phyloP scores from a whole-genome alignment of 2,329 filamentous ascomycete genomes.

The Pseudonectria buxi region DNA sequence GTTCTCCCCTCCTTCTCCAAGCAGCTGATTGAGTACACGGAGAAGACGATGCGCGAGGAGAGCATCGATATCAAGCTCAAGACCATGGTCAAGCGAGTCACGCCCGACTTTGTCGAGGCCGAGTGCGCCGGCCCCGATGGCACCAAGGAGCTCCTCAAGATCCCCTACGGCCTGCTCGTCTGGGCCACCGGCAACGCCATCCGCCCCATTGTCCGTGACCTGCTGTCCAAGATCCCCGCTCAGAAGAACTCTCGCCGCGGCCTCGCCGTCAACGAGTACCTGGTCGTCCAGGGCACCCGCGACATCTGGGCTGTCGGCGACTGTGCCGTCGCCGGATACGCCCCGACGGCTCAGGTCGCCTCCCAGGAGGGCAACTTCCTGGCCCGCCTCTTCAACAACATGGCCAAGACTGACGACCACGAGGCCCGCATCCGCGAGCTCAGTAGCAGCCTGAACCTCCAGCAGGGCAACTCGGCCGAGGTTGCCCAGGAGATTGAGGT shows the following conservation, averaged over 20 bases:
- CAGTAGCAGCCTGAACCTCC: slow-evolving; percentile 53
- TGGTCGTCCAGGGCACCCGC: slow-evolving; percentile 93
- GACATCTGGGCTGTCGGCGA: slow-evolving; percentile 98
- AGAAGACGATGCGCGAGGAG: slow-evolving; percentile 98
- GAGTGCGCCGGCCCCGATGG: slow-evolving; percentile 77
- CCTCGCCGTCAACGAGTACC: slow-evolving; percentile 95
- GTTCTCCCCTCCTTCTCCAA: slow-evolving; percentile 98
- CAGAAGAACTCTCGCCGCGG: slow-evolving; percentile 94
- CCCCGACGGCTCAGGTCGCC: slow-evolving; percentile 93
- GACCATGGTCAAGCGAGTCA: slow-evolving; percentile 98
- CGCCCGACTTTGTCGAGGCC: slow-evolving; percentile 86
- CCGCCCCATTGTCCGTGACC: slow-evolving; percentile 80
- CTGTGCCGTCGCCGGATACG: slow-evolving; percentile 95
- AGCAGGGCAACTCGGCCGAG: slow-evolving; percentile 61
- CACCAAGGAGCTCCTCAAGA: slow-evolving; percentile 69
- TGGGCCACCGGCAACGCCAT: slow-evolving; percentile 98
- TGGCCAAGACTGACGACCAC: slow-evolving; percentile 86
- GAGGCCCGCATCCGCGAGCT: slow-evolving; percentile 70
- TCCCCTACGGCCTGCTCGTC: slow-evolving; percentile 92
- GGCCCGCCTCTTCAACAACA: slow-evolving; percentile 94
- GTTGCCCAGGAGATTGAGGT: slow-evolving; percentile 70
- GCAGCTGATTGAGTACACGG: slow-evolving; percentile 98
- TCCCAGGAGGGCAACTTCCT: slow-evolving; percentile 94
- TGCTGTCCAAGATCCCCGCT: slow-evolving; percentile 86
- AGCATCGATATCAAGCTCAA: slow-evolving; percentile 96